phyloP scores from a whole-genome alignment of 345 rosid genomes.

The Eucalyptus marginata region DNA sequence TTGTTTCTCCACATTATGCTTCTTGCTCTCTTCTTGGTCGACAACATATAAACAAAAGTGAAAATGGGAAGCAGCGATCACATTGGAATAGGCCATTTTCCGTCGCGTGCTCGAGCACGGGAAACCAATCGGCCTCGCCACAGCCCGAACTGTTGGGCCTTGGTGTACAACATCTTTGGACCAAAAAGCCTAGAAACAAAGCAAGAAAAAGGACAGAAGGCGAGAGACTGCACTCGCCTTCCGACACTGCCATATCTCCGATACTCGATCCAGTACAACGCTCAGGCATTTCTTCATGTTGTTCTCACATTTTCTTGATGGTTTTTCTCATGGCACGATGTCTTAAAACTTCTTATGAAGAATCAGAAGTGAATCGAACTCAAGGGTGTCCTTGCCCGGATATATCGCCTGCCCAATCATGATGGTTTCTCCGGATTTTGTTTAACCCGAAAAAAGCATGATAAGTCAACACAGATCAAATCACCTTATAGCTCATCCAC shows the following conservation, averaged over 20 bases:
- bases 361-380: background rate
- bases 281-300: background rate
- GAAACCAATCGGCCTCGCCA: background rate
- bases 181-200: background rate
- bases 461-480: background rate
- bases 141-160: background rate
- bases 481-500: background rate
- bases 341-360: background rate
- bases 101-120: background rate
- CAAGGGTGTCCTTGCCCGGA: background rate
- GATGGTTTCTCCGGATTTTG: background rate
- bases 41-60: background rate
- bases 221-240: background rate
- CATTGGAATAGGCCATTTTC: background rate
- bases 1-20: background rate
- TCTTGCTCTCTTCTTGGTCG: background rate
- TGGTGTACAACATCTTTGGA: background rate
- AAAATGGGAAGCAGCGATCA: background rate
- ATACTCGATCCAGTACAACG: background rate
- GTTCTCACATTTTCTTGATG: background rate
- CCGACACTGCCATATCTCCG: background rate
- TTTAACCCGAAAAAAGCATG: background rate
- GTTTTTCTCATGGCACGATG: background rate
- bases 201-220: background rate
- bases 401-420: background rate